phyloP scores from a whole-genome alignment of 1,139 yeast species.

The Sugiyamaella xylanicola region DNA sequence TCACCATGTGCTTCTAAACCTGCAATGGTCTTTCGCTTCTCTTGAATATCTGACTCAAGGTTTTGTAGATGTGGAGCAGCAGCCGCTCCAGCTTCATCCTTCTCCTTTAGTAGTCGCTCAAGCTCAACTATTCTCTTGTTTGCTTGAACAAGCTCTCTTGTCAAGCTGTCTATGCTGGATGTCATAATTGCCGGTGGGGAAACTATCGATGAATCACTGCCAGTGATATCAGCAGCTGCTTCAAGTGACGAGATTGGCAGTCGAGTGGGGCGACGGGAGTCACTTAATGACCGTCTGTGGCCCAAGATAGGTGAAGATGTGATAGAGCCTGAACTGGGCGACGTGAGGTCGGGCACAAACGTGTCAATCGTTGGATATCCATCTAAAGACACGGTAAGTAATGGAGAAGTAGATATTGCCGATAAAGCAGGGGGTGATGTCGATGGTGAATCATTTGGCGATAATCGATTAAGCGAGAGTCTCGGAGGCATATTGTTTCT shows the following conservation, averaged over 20 bases:
- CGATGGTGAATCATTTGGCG: neutral
- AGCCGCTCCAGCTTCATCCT: constrained; percentile 26
- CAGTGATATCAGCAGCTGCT: constrained; percentile 19
- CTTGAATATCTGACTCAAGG: constrained; percentile 36
- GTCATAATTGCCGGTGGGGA: constrained; percentile 6
- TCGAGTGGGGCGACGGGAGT: constrained; percentile 12
- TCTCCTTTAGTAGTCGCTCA: constrained; percentile 35
- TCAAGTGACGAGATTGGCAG: constrained; percentile 8
- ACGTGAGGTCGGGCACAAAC: neutral
- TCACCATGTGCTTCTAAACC: constrained; percentile 41
- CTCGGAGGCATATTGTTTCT: neutral
- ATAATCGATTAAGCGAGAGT: constrained; percentile 9
- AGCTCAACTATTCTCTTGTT: constrained; percentile 40
- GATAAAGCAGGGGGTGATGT: neutral
- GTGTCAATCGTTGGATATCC: constrained; percentile 14
- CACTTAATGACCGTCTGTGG: constrained; percentile 20
- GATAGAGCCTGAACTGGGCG: neutral
- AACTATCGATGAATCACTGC: neutral
- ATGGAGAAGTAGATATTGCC: neutral
- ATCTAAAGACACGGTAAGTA: neutral
- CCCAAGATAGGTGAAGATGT: constrained; percentile 1
- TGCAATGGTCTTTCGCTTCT: constrained; percentile 42
- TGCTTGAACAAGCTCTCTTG: constrained; percentile 36
- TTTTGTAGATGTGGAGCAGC: constrained; percentile 20
- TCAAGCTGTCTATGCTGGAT: constrained; percentile 21